A percentile compares a stretch with the other conserved stretches of the same genome.
phyloP scores from a whole-genome alignment of 257 asterid genomes.

The Capsicum chinense region DNA sequence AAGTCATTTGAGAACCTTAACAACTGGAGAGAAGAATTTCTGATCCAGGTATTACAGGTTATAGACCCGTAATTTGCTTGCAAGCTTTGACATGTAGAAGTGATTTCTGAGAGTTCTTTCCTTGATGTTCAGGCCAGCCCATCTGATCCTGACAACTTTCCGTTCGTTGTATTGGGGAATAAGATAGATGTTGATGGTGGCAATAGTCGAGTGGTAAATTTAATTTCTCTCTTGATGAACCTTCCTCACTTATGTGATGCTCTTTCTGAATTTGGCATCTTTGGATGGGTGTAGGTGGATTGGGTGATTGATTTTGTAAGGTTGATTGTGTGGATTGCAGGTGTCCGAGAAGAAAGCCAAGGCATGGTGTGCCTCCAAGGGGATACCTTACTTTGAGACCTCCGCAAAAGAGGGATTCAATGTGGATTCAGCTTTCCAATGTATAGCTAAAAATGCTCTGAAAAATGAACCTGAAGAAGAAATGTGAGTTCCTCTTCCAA shows the following conservation, averaged over 20 bases:
- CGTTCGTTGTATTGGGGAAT: constrained; percentile 64
- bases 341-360: constrained; percentile 67
- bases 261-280: neutral
- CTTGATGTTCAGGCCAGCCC: constrained; percentile 59
- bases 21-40: constrained; percentile 73
- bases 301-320: neutral
- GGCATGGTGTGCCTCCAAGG: constrained; percentile 72
- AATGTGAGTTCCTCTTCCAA: constrained; percentile 44
- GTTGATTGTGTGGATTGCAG: constrained; percentile 35
- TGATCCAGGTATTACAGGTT: constrained; percentile 52
- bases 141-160: constrained; percentile 66
- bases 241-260: constrained; percentile 4
- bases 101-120: constrained; percentile 1
- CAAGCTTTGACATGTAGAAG: neutral
- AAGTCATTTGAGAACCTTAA: constrained; percentile 63
- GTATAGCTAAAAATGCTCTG: constrained; percentile 67
- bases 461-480: constrained; percentile 66
- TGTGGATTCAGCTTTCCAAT: constrained; percentile 65
- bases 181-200: constrained; percentile 68
- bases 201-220: constrained; percentile 64
- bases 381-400: constrained; percentile 70
- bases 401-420: constrained; percentile 71
- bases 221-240: neutral
- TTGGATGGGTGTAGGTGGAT: neutral
- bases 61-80: neutral